phyloP scores from a whole-genome alignment of 305 asterid species.

The Solanum hybrid region DNA sequence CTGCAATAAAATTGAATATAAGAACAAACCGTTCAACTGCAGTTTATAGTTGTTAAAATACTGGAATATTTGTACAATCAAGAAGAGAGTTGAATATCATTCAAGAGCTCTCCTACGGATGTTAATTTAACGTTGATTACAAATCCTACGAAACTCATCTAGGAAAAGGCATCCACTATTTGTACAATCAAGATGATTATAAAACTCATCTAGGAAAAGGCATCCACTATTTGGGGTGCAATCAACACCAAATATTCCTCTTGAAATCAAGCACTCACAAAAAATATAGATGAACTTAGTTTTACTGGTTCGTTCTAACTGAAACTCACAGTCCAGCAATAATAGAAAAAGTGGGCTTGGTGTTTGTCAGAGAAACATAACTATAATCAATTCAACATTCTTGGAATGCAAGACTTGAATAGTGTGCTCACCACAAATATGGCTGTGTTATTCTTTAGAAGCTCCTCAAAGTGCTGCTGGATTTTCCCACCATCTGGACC shows the following conservation, averaged over 20 bases:
- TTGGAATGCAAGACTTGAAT: not conserved
- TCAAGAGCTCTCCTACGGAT: not conserved
- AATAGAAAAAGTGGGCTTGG: not conserved
- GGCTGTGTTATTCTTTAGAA: constrained; percentile 80
- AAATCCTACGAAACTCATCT: not conserved
- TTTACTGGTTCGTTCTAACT: not conserved
- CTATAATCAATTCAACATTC: not conserved
- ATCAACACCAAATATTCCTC: not conserved
- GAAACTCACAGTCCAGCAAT: not conserved
- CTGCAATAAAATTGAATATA: constrained; percentile 28
- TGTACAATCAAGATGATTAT: too few species aligned
- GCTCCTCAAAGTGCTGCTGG: constrained; percentile 84
- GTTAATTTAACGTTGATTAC: not conserved
- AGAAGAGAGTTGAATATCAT: not conserved
- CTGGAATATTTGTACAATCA: not conserved
- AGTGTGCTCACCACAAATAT: constrained; percentile 60
- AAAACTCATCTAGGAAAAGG: not conserved
- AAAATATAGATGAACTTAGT: not conserved
- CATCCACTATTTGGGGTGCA: not conserved
- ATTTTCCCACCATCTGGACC: constrained; percentile 93
- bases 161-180: not conserved
- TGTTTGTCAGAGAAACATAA: not conserved
- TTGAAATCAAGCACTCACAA: not conserved
- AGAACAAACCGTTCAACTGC: not conserved
- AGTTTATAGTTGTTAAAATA: not conserved